Evolutionary conservation across 2,329 filamentous ascomycete species (phyloP), one percentile per base, ranked within the genome.

Genomic region (Thyridium curvatum): DNA sequence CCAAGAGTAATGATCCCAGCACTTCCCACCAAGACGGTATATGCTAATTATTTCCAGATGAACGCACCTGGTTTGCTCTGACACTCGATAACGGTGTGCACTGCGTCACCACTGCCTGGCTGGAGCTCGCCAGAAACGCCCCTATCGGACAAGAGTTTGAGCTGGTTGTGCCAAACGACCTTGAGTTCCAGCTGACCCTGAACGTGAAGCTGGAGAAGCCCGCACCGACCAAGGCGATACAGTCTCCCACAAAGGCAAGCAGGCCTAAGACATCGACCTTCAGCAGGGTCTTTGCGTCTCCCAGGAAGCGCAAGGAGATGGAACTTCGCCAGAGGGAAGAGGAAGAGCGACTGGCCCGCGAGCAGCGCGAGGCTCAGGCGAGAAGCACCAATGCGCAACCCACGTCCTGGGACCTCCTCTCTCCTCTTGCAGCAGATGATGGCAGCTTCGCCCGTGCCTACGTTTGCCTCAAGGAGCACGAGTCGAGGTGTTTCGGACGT

Each of bases 81-180:
- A 98, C 93, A 1, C 75, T 98, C n/a, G 93, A 98, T 62, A 98
- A 98, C 48, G 93, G 93, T 18, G 79, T 98, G 2, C 93, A 98
- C 60, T 98, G 93, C 54, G 93, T 98, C 13, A 98, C 93, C 1
- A 98, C 93, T 4, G 84, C 89, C 1, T 96, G 89, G 86, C 72
- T 97, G 8, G 93, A 98, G 60, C 72, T 98, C 43, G 89, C 88
- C 15, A 85, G 86, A 51, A 91, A 86, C 43, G 91, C 93, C 3
- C 89, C 93, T 0, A 97, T 98, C 50, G 93, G 91, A 7, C 93
- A 98, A 56, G 93, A 98, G 59, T 98, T 98, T 52, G 93, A 98
- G 65, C 80, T 98, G 33, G 90, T 97, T 26, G 93, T 98, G 18
- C 83, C 94, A 36, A 93, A 95, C 51, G 93, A 98, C 52, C 79